Evolutionary conservation across 192 early-diverging fungal genomes (phyloP).

Genomic region (Gigaspora rosea): DNA sequence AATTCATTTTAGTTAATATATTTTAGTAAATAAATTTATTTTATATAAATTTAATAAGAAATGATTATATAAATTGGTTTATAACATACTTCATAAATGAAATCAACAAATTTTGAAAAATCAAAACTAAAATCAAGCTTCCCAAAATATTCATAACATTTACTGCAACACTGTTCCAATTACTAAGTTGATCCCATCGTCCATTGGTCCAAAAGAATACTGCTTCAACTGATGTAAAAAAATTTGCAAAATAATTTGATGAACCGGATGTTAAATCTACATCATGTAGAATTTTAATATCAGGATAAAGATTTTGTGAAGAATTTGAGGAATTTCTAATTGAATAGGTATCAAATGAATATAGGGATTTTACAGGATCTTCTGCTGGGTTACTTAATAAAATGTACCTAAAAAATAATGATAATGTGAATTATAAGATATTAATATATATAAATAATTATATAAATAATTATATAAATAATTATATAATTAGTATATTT

Average conservation of each 20-base stretch:
- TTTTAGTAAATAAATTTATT: too few relatives aligned
- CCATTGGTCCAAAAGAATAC: constrained; percentile 24
- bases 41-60: not conserved
- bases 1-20: too few relatives aligned
- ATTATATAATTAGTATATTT: not conserved
- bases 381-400: not conserved
- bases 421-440: not conserved
- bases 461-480: not conserved
- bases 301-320: not conserved
- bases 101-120: constrained; percentile 22
- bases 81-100: constrained; percentile 10
- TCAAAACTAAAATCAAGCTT: not conserved
- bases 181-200: constrained; percentile 17
- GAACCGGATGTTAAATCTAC: not conserved
- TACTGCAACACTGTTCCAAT: constrained; percentile 14
- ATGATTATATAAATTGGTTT: too few relatives aligned
- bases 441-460: too few relatives aligned
- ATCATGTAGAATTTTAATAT: not conserved
- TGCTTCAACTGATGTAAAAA: not conserved
- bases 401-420: not conserved
- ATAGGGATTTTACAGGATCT: too few relatives aligned
- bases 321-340: too few relatives aligned
- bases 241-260: constrained; percentile 2
- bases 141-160: constrained; percentile 1
- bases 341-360: too few relatives aligned